Evolutionary conservation across 2,329 filamentous ascomycete genomes (phyloP).

Genomic region (Sphaerulina vaccinii): DNA sequence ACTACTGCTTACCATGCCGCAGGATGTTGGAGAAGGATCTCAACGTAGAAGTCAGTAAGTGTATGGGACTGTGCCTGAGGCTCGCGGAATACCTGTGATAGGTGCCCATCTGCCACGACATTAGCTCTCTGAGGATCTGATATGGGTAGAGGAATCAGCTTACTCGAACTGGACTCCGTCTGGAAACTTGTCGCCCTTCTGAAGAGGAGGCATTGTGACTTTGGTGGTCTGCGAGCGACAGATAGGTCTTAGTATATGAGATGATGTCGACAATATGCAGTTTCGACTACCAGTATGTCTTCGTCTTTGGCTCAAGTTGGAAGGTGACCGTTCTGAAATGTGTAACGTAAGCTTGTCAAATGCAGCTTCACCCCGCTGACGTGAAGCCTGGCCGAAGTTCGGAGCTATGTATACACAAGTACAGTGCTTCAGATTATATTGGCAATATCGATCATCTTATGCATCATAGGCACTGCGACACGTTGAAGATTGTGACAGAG

Average conservation of each 20-base stretch:
- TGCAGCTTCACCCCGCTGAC: slow-evolving; percentile 2
- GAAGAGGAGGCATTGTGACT: slow-evolving; percentile 52
- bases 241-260: not conserved
- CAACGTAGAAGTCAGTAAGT: not conserved
- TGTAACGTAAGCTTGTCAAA: not conserved
- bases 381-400: not conserved
- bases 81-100: slow-evolving; percentile 59
- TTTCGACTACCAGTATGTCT: not conserved
- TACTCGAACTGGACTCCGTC: slow-evolving; percentile 74
- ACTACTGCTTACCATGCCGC: too few species aligned
- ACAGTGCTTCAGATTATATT: not conserved
- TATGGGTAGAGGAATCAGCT: slow-evolving; percentile 30
- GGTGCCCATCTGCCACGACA: slow-evolving; percentile 66
- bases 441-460: not conserved
- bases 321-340: not conserved
- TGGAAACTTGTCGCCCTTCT: slow-evolving; percentile 81
- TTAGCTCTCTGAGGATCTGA: slow-evolving; percentile 2
- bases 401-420: not conserved
- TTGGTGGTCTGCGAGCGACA: not conserved
- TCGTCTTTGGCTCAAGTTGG: not conserved
- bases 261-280: not conserved
- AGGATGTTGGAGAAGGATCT: slow-evolving; percentile 63
- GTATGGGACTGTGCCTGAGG: too few species aligned
- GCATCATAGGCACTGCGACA: not conserved
- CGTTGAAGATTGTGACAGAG: too few species aligned